phyloP scores from a whole-genome alignment of 2,329 filamentous ascomycete species.

The Emergomyces orientalis region DNA sequence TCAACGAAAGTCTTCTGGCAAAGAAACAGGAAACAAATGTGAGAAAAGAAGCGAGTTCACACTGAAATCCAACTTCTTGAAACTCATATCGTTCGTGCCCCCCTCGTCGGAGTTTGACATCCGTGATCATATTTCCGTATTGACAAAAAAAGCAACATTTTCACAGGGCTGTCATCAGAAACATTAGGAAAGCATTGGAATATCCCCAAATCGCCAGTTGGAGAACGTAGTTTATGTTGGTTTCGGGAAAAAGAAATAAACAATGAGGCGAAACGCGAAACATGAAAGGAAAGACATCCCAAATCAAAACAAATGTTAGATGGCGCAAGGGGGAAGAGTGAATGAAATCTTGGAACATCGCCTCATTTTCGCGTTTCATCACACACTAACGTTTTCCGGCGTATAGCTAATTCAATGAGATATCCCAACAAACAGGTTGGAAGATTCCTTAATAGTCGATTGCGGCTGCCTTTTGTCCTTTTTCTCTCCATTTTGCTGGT shows the following conservation, averaged over 20 bases:
- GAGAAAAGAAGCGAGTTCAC: neutral
- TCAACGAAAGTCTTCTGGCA: neutral
- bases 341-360: slow-evolving; percentile 1
- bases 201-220: neutral
- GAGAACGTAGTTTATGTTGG: neutral
- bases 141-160: neutral
- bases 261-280: neutral
- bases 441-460: neutral
- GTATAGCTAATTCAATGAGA: neutral
- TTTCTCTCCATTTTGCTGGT: too few species aligned
- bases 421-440: neutral
- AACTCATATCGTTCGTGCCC: neutral
- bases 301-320: neutral
- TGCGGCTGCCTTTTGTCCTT: too few species aligned
- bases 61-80: neutral
- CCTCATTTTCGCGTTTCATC: neutral
- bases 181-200: neutral
- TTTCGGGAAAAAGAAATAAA: too few species aligned
- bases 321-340: neutral
- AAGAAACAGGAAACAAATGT: neutral
- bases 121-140: neutral
- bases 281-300: neutral
- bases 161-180: neutral
- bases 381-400: neutral
- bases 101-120: neutral